These are phyloP conservation scores for Alternaria gansuensis DNA, from an alignment of 2,329 filamentous ascomycete genomes.

Conservation along the genomic window DNA sequence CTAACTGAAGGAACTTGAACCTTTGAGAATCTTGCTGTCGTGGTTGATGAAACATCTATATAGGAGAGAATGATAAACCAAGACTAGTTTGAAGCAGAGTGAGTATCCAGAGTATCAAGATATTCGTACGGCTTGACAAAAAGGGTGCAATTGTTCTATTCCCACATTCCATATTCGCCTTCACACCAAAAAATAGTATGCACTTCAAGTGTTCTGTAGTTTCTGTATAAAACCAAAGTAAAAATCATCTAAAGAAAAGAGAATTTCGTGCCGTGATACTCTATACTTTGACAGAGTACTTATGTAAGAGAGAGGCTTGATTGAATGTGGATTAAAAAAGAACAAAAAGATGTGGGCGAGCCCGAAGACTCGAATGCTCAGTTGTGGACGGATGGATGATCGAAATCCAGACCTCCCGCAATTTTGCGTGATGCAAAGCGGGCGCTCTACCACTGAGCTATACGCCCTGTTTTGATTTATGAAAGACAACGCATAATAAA, in stretches of 20 bases:
- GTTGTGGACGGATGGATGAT: constrained; percentile 26
- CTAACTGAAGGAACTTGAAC: neutral
- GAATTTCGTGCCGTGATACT: no score
- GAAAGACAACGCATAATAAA: accelerated
- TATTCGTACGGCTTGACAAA: no score
- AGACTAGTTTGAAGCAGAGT: neutral
- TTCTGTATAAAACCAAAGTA: no score
- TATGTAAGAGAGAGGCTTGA: no score
- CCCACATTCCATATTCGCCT: no score
- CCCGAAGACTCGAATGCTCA: constrained; percentile 1
- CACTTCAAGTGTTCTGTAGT: no score
- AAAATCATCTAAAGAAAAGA: no score
- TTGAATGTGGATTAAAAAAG: neutral
- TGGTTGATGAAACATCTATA: neutral
- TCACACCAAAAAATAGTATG: no score
- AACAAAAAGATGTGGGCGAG: constrained; percentile 4
- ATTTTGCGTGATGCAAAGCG: constrained; percentile 42
- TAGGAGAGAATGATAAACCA: neutral
- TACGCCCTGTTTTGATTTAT: constrained; percentile 28
- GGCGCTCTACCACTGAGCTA: constrained; percentile 52
- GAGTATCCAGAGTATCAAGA: no score
- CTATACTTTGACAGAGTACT: no score
- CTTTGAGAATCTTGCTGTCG: neutral
- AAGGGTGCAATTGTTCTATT: no score
- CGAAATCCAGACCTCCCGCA: constrained; percentile 49